Evolutionary conservation across 2,329 filamentous ascomycete species (phyloP).

Genomic region (Coniosporium tulheliwenetii): DNA sequence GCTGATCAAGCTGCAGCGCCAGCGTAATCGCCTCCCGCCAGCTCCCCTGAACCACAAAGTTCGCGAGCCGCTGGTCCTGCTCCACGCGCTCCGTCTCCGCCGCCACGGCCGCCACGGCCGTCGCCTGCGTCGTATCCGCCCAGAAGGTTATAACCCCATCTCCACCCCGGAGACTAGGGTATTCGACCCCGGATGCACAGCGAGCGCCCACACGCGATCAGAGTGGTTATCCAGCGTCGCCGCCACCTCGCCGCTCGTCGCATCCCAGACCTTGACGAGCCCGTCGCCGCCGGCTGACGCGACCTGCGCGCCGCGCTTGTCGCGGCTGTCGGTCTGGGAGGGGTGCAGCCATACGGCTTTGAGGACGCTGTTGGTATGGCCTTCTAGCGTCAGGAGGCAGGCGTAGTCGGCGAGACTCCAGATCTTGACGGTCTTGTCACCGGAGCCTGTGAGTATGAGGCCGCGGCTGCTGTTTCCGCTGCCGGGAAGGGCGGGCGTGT

Average conservation of each 20-base stretch:
- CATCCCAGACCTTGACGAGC: conserved; percentile 92
- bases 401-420: conserved; percentile 90
- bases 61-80: conserved; percentile 86
- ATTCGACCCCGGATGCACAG: conserved; percentile 46
- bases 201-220: conserved; percentile 84
- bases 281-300: conserved; percentile 87
- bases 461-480: conserved; percentile 63
- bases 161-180: conserved; percentile 81
- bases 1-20: conserved; percentile 86
- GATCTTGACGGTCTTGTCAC: conserved; percentile 89
- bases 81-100: conserved; percentile 71
- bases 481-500: conserved; percentile 57
- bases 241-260: conserved; percentile 66
- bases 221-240: conserved; percentile 93
- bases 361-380: conserved; percentile 86
- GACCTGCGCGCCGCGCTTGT: conserved; percentile 51
- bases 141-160: conserved; percentile 93
- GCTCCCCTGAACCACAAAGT: conserved; percentile 74
- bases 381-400: conserved; percentile 87
- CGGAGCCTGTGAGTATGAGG: conserved; percentile 75
- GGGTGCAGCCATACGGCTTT: conserved; percentile 78
- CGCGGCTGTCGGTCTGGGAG: conserved; percentile 28
- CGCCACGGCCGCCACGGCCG: conserved; percentile 56
- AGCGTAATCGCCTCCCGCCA: conserved; percentile 89
- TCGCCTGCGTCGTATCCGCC: conserved; percentile 77